These are phyloP conservation scores for Kwoniella sp. DNA, from an alignment of 768 basidiomycete species.

Conservation along the genomic window DNA sequence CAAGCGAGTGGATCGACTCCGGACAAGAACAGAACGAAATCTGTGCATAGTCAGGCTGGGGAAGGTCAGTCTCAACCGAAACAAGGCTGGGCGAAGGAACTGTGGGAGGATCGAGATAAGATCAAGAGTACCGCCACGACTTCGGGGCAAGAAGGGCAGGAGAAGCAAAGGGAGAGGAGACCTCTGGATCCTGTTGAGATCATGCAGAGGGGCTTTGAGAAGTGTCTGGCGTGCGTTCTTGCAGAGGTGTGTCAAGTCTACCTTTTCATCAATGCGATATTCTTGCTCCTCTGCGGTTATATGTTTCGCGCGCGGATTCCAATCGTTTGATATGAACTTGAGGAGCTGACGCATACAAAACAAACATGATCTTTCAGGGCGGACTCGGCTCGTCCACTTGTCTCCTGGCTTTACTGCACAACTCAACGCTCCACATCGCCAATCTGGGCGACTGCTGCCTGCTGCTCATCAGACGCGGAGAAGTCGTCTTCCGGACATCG, in stretches of 20 bases:
- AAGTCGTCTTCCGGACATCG: constrained; percentile 79
- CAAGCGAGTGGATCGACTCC: background rate
- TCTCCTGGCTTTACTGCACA: constrained; percentile 57
- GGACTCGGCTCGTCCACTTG: constrained; percentile 60
- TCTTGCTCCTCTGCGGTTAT: background rate
- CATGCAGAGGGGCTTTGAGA: constrained; percentile 61
- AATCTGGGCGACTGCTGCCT: constrained; percentile 65
- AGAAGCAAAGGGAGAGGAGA: constrained; percentile 26
- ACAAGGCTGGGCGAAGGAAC: constrained; percentile 58
- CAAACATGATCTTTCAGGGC: constrained; percentile 59
- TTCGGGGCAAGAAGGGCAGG: background rate
- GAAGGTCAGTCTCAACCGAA: constrained; percentile 4
- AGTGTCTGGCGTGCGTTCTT: constrained; percentile 55
- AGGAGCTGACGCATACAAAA: background rate
- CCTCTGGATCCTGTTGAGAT: constrained; percentile 59
- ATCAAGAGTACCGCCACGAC: constrained; percentile 1
- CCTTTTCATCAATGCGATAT: background rate
- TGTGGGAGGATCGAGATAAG: constrained; percentile 16
- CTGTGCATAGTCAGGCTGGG: background rate
- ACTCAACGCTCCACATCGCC: constrained; percentile 50
- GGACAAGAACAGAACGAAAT: background rate
- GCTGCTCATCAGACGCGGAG: constrained; percentile 73
- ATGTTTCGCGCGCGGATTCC: too few species aligned
- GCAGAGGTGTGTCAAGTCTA: constrained; percentile 57
- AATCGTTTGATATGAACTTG: too few species aligned